A percentile compares a stretch with the other conserved stretches of the same genome.
phyloP scores from a whole-genome alignment of 495 filamentous ascomycete species.

The Annulohypoxylon moriforme region DNA sequence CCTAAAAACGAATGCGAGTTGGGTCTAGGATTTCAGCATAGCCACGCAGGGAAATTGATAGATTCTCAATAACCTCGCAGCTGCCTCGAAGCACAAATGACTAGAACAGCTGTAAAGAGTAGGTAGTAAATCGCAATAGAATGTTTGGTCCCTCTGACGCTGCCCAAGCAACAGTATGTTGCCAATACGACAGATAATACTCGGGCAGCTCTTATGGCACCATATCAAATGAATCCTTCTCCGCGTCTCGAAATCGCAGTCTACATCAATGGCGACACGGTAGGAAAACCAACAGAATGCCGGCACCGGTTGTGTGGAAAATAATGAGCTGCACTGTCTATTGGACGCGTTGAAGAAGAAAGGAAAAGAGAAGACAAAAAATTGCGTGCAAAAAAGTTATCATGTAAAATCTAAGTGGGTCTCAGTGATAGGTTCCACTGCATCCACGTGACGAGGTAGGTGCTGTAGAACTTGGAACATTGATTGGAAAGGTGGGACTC shows the following conservation, averaged over 20 bases:
- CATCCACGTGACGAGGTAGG: slow-evolving; percentile 25
- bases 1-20: not conserved
- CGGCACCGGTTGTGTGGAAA: slow-evolving; percentile 63
- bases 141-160: slow-evolving; percentile 92
- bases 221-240: slow-evolving; percentile 72
- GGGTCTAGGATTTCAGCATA: not conserved
- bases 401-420: slow-evolving; percentile 41
- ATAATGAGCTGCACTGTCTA: slow-evolving; percentile 90
- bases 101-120: not conserved
- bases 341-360: slow-evolving; percentile 75
- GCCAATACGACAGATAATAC: slow-evolving; percentile 62
- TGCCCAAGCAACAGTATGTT: slow-evolving; percentile 76
- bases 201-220: slow-evolving; percentile 93
- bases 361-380: slow-evolving; percentile 37
- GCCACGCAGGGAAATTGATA: not conserved
- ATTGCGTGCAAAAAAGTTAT: slow-evolving; percentile 22
- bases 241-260: slow-evolving; percentile 85
- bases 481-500: too few species aligned
- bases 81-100: not conserved
- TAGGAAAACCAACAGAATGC: slow-evolving; percentile 75
- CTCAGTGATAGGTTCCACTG: slow-evolving; percentile 1
- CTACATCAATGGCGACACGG: slow-evolving; percentile 72
- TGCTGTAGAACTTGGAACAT: too few species aligned
- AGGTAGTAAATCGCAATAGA: slow-evolving; percentile 1
- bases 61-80: too few species aligned